Base-by-base conservation (phyloP, 805 yeast species). In the Teunomyces gatunensis region DNA sequence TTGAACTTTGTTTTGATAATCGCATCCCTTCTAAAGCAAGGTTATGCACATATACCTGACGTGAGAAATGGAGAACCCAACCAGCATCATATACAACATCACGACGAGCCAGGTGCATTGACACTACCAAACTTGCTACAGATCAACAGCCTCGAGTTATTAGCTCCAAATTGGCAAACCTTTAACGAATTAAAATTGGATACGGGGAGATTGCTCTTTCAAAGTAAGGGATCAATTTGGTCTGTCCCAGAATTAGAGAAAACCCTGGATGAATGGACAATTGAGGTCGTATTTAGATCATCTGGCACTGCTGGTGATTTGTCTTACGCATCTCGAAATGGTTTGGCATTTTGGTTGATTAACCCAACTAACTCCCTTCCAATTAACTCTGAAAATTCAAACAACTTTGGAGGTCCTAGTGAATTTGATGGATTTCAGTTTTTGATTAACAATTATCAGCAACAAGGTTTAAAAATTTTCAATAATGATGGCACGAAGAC, bases 371-470 rank as follows among this genome's bases (percentile, higher is more conserved):
- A 51, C 10, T 62, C 66, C 1, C 46, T 49, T 23, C 44, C 50
- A 25, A 45, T 51, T 7, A 56, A 54, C 39, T 43, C 52, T 40
- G 47, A 51, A 29, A 60, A 58, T 35, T 33, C 54, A 6, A 71
- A 69, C 47, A 68, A 68, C 47, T 82, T 66, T 56, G 88, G 89
- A 2, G 74, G 74, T 1, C 87, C 89, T 2, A 52, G 67, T 0
- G 58, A 60, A 10, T 87, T 70, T 55, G 84, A 81, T 54, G 95
- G 95, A 18, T 67, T 87, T 43, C 85, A 83, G 49, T 61, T 87
- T 6, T 62, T 81, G 39, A 63, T 85, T 41, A 87, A 84, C 58
- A 73, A 75, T 37, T 52, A 65, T 20, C 65, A 75, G 15, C 77
- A 80, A 3, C 67, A 78, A 3, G 79, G 84, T 0, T 57, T 87